Percentiles rank a stretch among this genome's conserved stretches.
Conservation (phyloP, 208 protist genomes). For the Leishmania aethiopica region DNA sequence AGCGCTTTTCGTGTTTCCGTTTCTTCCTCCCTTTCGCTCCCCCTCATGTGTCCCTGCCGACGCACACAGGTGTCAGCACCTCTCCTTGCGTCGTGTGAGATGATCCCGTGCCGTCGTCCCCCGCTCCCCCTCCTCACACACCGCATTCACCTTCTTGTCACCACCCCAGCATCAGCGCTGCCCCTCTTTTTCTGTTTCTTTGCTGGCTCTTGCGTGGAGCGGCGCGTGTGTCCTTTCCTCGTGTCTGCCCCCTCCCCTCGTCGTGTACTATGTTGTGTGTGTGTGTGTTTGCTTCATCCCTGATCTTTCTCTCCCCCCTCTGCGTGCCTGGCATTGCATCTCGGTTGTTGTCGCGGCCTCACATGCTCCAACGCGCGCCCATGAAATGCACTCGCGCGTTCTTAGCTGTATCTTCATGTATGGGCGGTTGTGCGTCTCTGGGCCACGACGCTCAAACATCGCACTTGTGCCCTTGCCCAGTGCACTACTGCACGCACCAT, state of each 20-base stretch:
- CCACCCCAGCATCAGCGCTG: too few species aligned
- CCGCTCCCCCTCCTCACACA: too few species aligned
- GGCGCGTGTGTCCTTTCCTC: neutral
- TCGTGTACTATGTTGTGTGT: neutral
- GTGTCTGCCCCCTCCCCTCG: neutral
- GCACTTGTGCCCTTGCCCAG: neutral
- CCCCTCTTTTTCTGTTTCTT: neutral
- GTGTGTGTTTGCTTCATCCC: neutral
- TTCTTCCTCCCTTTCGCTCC: too few species aligned
- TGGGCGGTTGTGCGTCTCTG: neutral
- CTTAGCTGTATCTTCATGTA: neutral
- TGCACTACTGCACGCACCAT: neutral
- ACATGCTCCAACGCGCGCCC: neutral
- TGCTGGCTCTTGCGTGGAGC: neutral
- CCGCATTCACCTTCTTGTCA: neutral
- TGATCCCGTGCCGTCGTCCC: too few species aligned
- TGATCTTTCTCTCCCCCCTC: slow-evolving; percentile 6
- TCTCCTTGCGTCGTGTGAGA: neutral
- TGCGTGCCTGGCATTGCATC: neutral
- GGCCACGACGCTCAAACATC: neutral
- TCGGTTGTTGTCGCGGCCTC: neutral
- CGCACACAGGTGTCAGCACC: neutral
- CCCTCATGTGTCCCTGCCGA: neutral
- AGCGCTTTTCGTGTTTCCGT: neutral
- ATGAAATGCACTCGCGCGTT: neutral